Evolutionary conservation across 768 basidiomycete species (phyloP).

Genomic region (Amyloporia xantha): DNA sequence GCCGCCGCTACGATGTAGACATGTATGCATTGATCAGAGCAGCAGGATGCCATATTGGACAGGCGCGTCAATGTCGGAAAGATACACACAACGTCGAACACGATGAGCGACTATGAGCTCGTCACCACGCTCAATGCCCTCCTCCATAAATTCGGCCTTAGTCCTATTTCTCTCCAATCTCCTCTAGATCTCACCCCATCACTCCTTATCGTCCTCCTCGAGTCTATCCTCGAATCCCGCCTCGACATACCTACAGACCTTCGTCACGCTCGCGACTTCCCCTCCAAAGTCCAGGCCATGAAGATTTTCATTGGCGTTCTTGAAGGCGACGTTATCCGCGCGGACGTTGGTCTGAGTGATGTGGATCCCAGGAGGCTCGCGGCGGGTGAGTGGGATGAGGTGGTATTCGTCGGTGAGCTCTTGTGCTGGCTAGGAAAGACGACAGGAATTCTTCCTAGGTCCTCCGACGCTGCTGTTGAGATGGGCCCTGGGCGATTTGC

Average conservation of each 20-base stretch:
- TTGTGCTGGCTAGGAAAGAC: slow-evolving; percentile 62
- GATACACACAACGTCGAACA: no score
- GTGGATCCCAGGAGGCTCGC: slow-evolving; percentile 64
- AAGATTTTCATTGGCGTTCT: slow-evolving; percentile 73
- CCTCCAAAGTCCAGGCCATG: slow-evolving; percentile 52
- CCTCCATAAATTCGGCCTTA: slow-evolving; percentile 22
- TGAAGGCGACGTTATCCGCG: slow-evolving; percentile 52
- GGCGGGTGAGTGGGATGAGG: slow-evolving; percentile 57
- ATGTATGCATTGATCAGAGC: no score
- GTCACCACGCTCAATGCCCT: slow-evolving; percentile 25
- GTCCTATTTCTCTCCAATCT: slow-evolving; percentile 25
- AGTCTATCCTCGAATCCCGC: slow-evolving; percentile 48
- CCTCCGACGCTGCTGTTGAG: background rate
- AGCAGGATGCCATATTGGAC: no score
- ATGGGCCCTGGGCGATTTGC: background rate
- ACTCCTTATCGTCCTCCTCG: slow-evolving; percentile 63
- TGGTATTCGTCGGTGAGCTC: slow-evolving; percentile 57
- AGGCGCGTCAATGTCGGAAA: no score
- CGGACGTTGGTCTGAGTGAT: slow-evolving; percentile 56
- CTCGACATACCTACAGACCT: slow-evolving; percentile 39
- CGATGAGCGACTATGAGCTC: background rate
- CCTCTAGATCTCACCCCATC: slow-evolving; percentile 60
- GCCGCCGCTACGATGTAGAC: no score
- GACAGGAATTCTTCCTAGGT: slow-evolving; percentile 28
- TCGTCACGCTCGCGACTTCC: slow-evolving; percentile 29